Evolutionary conservation across 192 early-diverging fungal species (phyloP).

Genomic region (Entomortierella parvispora): DNA sequence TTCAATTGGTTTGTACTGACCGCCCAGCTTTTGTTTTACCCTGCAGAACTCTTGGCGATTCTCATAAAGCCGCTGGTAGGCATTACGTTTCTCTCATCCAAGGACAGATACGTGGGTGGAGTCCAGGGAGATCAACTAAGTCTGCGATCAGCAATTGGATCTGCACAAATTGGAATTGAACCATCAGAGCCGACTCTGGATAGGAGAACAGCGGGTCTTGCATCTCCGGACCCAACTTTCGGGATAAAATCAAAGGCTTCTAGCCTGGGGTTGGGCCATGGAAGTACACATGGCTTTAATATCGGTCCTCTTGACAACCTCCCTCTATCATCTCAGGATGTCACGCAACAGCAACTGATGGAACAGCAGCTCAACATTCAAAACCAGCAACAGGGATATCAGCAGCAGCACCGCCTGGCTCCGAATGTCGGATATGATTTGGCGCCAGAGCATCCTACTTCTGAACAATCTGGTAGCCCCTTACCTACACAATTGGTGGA

Average conservation of each 20-base stretch:
- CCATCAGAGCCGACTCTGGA: background rate
- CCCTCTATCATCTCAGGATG: background rate
- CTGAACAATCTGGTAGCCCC: too few species aligned
- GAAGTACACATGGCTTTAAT: background rate
- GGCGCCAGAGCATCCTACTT: too few species aligned
- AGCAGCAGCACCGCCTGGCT: background rate
- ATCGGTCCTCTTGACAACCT: background rate
- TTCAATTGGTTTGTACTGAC: background rate
- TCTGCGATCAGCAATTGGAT: background rate
- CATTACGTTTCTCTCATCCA: background rate
- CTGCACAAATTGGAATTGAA: background rate
- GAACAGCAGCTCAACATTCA: background rate
- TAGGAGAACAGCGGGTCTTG: too few species aligned
- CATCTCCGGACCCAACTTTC: too few species aligned
- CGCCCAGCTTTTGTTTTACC: background rate
- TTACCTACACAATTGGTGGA: too few species aligned
- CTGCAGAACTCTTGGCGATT: slow-evolving; percentile 13
- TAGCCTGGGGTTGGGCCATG: background rate
- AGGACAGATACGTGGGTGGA: slow-evolving; percentile 2
- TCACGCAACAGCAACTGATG: background rate
- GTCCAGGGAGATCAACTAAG: background rate
- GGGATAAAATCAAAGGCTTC: too few species aligned
- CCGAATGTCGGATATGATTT: too few species aligned
- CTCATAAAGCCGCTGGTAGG: slow-evolving; percentile 15
- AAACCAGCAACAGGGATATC: background rate